Evolutionary conservation across 768 basidiomycete genomes (phyloP).

Genomic region (Collybia sordida): DNA sequence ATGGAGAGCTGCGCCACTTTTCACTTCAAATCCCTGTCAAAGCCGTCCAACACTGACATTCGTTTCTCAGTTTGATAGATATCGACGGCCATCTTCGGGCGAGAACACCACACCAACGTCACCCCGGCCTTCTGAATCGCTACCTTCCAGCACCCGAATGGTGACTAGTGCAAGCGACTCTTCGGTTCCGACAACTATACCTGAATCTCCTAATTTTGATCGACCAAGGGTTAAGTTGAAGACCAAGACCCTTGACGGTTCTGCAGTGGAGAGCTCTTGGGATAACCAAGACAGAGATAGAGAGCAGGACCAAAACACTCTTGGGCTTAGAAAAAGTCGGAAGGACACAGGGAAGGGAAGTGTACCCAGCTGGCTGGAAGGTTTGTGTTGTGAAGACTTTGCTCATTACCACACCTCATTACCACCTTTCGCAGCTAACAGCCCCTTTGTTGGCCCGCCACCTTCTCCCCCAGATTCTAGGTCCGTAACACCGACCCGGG

Average conservation of each 20-base stretch:
- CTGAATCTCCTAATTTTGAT: constrained; percentile 13
- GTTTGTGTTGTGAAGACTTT: constrained; percentile 16
- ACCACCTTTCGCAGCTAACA: constrained; percentile 23
- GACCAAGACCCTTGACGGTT: constrained; percentile 18
- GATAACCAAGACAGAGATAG: constrained; percentile 3
- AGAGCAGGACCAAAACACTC: constrained; percentile 8
- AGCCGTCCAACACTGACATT: not conserved
- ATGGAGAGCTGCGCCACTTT: not conserved
- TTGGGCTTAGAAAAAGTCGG: constrained; percentile 11
- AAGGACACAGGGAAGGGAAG: constrained; percentile 21
- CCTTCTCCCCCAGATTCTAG: constrained; percentile 28
- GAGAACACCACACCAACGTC: constrained; percentile 18
- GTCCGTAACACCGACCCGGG: constrained; percentile 23
- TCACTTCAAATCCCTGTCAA: not conserved
- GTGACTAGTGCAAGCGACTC: constrained; percentile 8
- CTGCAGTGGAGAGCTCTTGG: constrained; percentile 10
- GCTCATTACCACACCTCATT: not conserved
- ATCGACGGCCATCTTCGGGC: constrained; percentile 39
- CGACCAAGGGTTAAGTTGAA: constrained; percentile 22
- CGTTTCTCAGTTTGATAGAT: constrained; percentile 43
- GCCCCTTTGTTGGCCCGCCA: constrained; percentile 32
- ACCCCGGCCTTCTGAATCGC: constrained; percentile 8
- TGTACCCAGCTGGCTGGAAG: constrained; percentile 40
- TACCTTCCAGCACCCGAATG: constrained; percentile 4
- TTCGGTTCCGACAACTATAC: not conserved